Base-by-base conservation (phyloP, 257 asterid genomes). In the Jacaranda mimosifolia region DNA sequence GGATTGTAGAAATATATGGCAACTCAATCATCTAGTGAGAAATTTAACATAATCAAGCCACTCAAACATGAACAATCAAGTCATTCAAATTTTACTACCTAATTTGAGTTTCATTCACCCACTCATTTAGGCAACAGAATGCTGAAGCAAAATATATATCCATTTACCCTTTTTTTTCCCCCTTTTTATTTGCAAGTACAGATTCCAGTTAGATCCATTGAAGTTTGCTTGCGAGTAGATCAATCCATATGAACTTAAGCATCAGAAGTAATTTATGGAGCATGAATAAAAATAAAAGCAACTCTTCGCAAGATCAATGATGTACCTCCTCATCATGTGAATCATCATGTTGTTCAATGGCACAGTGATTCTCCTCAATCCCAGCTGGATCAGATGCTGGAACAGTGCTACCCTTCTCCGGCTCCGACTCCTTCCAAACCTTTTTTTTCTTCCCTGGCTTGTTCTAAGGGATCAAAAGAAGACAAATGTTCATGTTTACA, bases 271-370 rank as follows among this genome's bases (percentile, higher is more conserved):
- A 48, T 17, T 51, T 45, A n/a, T 35, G 49, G 17, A 26, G 21
- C 43, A 69, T 17, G 52, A 12, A 45, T 26, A 1, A 14, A 42
- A 46, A 15, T 32, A 26, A 36, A 36, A 18, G 32, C 36, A 48
- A 14, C 53, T 13, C 42, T 43, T 43, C 26, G 35, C 35, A 76
- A 70, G 75, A 63, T 57, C 75, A 39, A 63, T 63, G 63, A 66
- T 55, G 79, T 77, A 92, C 99, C 97, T 90, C 98, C 79, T 87
- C 97, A 40, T 89, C 89, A 68, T 83, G 97, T 70, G 90, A 85
- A 83, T 95, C 90, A n/a, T 86, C 92, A 14, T 74, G 96, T 32
- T 86, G 96, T 74, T 89, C 97, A 68, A 81, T 85, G 32, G 89
- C 71, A 77, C 64, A 56, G 56, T 81, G 90, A 78, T 86, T 86